phyloP scores from a whole-genome alignment of 73 alveolate genomes.

The Paramecium pentaurelia region DNA sequence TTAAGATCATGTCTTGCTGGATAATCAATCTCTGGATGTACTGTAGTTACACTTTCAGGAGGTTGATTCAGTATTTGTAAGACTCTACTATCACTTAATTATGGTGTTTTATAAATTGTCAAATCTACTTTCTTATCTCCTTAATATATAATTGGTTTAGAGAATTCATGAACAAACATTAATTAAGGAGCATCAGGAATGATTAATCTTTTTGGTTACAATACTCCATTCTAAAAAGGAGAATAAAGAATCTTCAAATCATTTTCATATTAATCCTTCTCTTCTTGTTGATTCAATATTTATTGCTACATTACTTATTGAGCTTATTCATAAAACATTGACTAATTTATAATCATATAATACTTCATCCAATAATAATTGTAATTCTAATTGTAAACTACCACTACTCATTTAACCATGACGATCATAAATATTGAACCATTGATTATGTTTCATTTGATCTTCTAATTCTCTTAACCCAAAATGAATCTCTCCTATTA shows the following conservation, averaged over 20 bases:
- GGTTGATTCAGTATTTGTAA: neutral
- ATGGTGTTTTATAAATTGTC: neutral
- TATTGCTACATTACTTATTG: neutral
- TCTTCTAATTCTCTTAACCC: conserved; percentile 6
- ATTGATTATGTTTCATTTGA: conserved; percentile 7
- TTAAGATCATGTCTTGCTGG: conserved; percentile 33
- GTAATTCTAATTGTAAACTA: neutral
- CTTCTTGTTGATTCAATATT: neutral
- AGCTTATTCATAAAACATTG: neutral
- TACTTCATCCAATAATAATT: conserved; percentile 17
- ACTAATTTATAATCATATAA: neutral
- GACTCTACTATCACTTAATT: neutral
- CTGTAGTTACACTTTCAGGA: neutral
- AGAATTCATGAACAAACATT: conserved; percentile 21
- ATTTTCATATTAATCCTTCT: neutral
- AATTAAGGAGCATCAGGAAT: neutral
- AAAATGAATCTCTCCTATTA: conserved; percentile 31
- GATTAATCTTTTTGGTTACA: neutral
- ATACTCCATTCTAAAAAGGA: neutral
- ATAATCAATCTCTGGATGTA: neutral
- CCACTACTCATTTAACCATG: neutral
- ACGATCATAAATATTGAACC: conserved; percentile 14
- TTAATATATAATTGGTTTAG: neutral
- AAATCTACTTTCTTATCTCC: conserved; percentile 23
- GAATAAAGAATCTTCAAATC: neutral